These are phyloP conservation scores for Hondaea fermentalgiana DNA, from an alignment of 108 stramenopile species.

Conservation along the genomic window DNA sequence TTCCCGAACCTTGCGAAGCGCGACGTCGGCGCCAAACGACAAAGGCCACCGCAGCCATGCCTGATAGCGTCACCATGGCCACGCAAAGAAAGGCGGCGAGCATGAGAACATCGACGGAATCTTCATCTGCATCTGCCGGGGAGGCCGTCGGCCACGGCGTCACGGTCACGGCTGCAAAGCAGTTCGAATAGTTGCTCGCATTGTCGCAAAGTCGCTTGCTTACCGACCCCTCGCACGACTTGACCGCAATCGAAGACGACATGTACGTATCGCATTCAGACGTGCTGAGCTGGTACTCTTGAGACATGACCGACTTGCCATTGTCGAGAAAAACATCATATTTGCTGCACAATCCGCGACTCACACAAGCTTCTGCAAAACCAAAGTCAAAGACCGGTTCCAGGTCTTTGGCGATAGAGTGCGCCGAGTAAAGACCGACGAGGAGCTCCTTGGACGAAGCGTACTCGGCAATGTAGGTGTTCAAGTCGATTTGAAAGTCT, in stretches of 20 bases:
- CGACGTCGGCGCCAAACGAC: too few relatives aligned
- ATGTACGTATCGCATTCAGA: background rate
- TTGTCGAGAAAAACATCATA: background rate
- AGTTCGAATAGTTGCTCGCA: background rate
- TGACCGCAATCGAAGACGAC: background rate
- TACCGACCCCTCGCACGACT: background rate
- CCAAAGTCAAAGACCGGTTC: background rate
- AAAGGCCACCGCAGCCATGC: too few relatives aligned
- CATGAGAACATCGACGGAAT: too few relatives aligned
- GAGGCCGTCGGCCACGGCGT: background rate
- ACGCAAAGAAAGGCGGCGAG: too few relatives aligned
- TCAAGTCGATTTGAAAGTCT: background rate
- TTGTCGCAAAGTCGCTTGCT: background rate
- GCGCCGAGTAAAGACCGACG: background rate
- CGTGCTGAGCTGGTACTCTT: background rate
- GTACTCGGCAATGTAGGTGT: background rate
- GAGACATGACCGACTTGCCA: background rate
- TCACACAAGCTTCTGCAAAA: background rate
- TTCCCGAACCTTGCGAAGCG: too few relatives aligned
- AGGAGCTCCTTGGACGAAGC: background rate
- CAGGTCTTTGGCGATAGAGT: background rate
- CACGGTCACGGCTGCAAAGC: background rate
- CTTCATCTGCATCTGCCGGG: background rate
- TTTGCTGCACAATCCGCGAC: background rate
- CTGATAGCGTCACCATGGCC: too few relatives aligned